phyloP scores from a whole-genome alignment of 768 basidiomycete genomes.

The Xanthoconium stramineum region DNA sequence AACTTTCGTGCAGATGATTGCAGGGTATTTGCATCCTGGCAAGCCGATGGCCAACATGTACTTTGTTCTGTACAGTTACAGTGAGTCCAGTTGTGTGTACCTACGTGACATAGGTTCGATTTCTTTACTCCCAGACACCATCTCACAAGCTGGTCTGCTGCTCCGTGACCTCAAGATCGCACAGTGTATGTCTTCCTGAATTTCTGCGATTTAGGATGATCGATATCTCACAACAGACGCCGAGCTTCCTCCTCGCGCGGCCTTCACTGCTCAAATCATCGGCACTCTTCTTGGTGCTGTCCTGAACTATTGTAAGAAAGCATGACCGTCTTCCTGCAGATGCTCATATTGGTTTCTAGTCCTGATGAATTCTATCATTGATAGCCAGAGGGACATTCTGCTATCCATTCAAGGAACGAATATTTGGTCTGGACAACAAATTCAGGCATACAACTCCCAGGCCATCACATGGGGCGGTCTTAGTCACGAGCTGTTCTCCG shows the following conservation, averaged over 20 bases:
- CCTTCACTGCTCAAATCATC: conserved; percentile 55
- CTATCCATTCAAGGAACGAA: conserved; percentile 52
- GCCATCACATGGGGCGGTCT: conserved; percentile 42
- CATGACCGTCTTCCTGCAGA: not conserved
- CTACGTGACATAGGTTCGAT: conserved; percentile 39
- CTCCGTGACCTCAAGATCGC: conserved; percentile 54
- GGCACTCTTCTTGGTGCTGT: conserved; percentile 55
- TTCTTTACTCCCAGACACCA: conserved; percentile 38
- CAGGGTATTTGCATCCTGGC: conserved; percentile 34
- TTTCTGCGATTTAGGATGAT: conserved; percentile 35
- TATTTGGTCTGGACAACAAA: conserved; percentile 32
- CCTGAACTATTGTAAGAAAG: conserved; percentile 41
- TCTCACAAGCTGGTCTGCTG: conserved; percentile 48
- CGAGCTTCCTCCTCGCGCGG: conserved; percentile 62
- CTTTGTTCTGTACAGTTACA: conserved; percentile 45
- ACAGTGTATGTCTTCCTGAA: conserved; percentile 15
- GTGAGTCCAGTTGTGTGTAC: conserved; percentile 24
- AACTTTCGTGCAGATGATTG: conserved; percentile 35
- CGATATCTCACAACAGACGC: conserved; percentile 22
- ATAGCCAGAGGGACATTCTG: conserved; percentile 46
- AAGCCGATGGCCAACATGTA: conserved; percentile 45
- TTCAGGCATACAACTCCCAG: conserved; percentile 30
- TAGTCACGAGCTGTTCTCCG: conserved; percentile 32
- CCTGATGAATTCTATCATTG: conserved; percentile 59
- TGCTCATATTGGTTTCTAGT: conserved; percentile 34